Evolutionary conservation across 495 filamentous ascomycete genomes (phyloP).

Genomic region (Podospora conica): DNA sequence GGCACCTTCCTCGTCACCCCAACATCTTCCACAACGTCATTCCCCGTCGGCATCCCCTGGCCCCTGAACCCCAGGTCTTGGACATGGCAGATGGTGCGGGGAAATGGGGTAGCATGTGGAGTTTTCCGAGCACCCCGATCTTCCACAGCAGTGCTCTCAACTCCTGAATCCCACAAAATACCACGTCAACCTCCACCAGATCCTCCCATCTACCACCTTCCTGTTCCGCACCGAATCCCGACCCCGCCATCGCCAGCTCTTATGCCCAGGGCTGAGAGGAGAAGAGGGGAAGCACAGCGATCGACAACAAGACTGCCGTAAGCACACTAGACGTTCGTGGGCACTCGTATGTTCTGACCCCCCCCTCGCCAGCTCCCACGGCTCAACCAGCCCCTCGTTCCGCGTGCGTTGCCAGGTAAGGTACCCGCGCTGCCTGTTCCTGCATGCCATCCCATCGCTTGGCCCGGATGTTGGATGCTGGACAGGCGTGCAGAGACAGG

Average conservation of each 20-base stretch:
- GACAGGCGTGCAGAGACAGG: not conserved
- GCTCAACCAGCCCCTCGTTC: not conserved
- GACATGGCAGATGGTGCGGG: not conserved
- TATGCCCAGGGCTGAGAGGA: not conserved
- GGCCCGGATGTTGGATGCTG: not conserved
- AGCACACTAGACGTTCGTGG: not conserved
- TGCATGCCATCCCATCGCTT: not conserved
- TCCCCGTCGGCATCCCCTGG: not conserved
- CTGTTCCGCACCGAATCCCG: not conserved
- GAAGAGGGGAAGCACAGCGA: not conserved
- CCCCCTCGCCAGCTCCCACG: no score
- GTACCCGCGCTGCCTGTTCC: not conserved
- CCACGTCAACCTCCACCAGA: not conserved
- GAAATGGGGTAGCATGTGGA: not conserved
- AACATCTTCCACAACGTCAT: not conserved
- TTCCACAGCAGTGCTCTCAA: no score
- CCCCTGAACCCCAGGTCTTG: not conserved
- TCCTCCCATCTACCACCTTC: not conserved
- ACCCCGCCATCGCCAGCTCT: not conserved
- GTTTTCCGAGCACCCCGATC: not conserved
- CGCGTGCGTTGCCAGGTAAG: not conserved
- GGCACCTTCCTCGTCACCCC: not conserved
- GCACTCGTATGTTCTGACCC: not conserved
- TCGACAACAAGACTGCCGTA: not conserved
- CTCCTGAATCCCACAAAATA: not conserved